Conservation (phyloP, 2,329 filamentous ascomycete genomes). For the Cryphonectria japonica region DNA sequence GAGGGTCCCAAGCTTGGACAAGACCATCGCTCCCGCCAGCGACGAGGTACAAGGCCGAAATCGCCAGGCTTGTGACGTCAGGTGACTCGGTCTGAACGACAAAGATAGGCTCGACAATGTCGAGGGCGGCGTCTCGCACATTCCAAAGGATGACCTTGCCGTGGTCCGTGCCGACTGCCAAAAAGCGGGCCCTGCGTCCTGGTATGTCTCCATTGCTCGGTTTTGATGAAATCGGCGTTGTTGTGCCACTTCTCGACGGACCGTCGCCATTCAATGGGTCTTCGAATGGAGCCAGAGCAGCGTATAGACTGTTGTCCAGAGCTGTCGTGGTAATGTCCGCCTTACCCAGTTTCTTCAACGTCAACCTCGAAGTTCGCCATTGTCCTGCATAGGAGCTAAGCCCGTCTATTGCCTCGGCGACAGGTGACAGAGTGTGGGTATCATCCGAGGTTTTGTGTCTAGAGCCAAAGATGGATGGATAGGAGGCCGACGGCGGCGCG, state of each 20-base stretch:
- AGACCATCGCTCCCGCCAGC: constrained; percentile 94
- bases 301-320: constrained; percentile 75
- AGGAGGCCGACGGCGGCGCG: constrained; percentile 5
- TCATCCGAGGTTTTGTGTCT: neutral
- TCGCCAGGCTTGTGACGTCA: constrained; percentile 77
- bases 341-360: constrained; percentile 62
- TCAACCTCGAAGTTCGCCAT: constrained; percentile 67
- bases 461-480: constrained; percentile 25
- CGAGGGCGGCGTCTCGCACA: constrained; percentile 66
- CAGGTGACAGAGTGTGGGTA: neutral
- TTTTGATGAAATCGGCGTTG: constrained; percentile 47
- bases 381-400: constrained; percentile 48
- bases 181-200: constrained; percentile 78
- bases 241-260: constrained; percentile 36
- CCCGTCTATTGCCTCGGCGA: neutral
- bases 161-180: constrained; percentile 78
- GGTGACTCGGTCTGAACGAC: constrained; percentile 90
- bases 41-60: constrained; percentile 85
- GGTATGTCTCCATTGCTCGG: constrained; percentile 66
- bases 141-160: constrained; percentile 87
- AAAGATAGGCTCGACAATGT: constrained; percentile 71
- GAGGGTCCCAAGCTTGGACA: constrained; percentile 95
- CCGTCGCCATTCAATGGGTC: constrained; percentile 70
- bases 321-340: constrained; percentile 70
- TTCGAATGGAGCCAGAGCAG: constrained; percentile 73